Conservation (phyloP, 2,329 filamentous ascomycete species). For the Xylaria sp. region DNA sequence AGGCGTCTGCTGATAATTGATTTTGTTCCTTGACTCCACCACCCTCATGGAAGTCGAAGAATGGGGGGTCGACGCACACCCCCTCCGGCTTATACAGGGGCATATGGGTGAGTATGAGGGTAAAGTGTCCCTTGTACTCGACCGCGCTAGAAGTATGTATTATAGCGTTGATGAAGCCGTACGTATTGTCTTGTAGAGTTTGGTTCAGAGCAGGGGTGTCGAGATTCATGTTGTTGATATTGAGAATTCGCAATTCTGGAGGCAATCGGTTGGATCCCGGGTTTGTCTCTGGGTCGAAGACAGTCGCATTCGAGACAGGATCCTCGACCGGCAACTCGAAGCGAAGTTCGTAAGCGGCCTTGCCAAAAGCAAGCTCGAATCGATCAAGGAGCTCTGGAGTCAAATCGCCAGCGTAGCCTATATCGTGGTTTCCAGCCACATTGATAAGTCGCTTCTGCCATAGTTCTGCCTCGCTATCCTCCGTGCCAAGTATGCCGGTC, state of each 20-base stretch:
- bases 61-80: conserved; percentile 84
- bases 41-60: conserved; percentile 81
- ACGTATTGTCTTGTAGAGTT: conserved; percentile 78
- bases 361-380: conserved; percentile 87
- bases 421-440: conserved; percentile 93
- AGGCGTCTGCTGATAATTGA: conserved; percentile 79
- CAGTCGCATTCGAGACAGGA: conserved; percentile 53
- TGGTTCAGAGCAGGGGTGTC: conserved; percentile 79
- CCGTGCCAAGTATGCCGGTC: conserved; percentile 59
- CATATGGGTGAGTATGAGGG: conserved; percentile 89
- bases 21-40: conserved; percentile 90
- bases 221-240: conserved; percentile 93
- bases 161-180: conserved; percentile 77
- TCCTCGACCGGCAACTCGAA: conserved; percentile 68
- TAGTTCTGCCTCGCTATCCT: conserved; percentile 57
- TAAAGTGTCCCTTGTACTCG: conserved; percentile 73
- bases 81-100: conserved; percentile 86
- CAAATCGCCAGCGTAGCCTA: conserved; percentile 94
- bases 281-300: conserved; percentile 56
- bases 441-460: conserved; percentile 89
- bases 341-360: conserved; percentile 87
- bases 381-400: conserved; percentile 77
- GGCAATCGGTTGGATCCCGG: conserved; percentile 59
- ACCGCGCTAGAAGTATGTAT: conserved; percentile 72
- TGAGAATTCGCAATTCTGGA: conserved; percentile 81